Conservation (phyloP, 306 rosid genomes). For the Fragaria vesca region DNA sequence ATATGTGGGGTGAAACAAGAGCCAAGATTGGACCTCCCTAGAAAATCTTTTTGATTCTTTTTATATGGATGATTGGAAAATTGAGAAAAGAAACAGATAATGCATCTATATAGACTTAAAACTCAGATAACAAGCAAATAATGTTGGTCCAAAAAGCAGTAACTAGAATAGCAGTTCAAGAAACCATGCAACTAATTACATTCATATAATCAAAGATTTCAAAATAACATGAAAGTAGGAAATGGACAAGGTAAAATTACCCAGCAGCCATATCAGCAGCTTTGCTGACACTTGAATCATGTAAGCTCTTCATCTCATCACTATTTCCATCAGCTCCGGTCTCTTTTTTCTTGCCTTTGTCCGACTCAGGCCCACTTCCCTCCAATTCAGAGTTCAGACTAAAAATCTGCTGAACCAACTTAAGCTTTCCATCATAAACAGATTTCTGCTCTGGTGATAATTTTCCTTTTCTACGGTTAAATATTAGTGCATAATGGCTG, state of each 20-base stretch:
- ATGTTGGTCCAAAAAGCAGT: conserved; percentile 9
- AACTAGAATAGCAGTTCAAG: neutral
- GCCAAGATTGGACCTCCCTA: neutral
- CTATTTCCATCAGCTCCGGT: conserved; percentile 58
- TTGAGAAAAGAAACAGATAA: neutral
- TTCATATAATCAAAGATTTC: neutral
- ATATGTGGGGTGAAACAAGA: neutral
- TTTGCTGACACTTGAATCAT: conserved; percentile 82
- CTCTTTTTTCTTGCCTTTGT: conserved; percentile 77
- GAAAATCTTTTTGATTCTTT: neutral
- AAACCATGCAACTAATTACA: neutral
- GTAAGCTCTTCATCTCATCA: conserved; percentile 79
- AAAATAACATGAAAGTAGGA: neutral
- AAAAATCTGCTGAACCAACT: conserved; percentile 83
- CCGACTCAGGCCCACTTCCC: conserved; percentile 48
- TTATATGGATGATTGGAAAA: neutral
- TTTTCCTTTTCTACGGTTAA: conserved; percentile 81
- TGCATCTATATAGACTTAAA: neutral
- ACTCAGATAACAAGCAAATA: neutral
- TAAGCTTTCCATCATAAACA: conserved; percentile 78
- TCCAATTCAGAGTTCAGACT: conserved; percentile 63
- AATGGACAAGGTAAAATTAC: conserved; percentile 38
- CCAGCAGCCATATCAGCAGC: conserved; percentile 99
- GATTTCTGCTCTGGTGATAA: conserved; percentile 71
- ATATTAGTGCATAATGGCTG: conserved; percentile 80